Evolutionary conservation across 176 grass and related monocot species (phyloP).

Genomic region (Bolboschoenus planiculmis): DNA sequence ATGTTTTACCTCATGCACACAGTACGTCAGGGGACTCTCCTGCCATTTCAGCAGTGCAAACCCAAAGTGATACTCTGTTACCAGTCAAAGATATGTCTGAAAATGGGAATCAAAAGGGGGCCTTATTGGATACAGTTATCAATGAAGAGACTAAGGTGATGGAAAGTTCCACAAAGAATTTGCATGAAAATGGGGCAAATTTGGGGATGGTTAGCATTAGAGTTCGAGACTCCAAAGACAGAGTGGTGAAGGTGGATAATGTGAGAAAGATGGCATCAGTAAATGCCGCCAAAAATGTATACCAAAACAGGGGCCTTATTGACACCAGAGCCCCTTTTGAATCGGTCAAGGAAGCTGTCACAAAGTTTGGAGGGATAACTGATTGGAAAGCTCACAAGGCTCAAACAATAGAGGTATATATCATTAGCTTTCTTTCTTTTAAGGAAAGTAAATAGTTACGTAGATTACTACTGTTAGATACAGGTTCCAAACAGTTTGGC

Average conservation of each 20-base stretch:
- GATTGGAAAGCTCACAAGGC: slow-evolving; percentile 88
- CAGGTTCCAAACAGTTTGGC: background rate
- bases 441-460: background rate
- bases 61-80: background rate
- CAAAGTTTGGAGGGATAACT: slow-evolving; percentile 83
- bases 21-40: background rate
- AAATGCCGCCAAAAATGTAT: slow-evolving; percentile 27
- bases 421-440: background rate
- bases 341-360: slow-evolving; percentile 82
- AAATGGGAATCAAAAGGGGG: slow-evolving; percentile 13
- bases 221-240: slow-evolving; percentile 25
- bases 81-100: slow-evolving; percentile 10
- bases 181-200: slow-evolving; percentile 16
- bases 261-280: slow-evolving; percentile 32
- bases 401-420: slow-evolving; percentile 64
- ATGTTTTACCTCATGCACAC: background rate
- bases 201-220: slow-evolving; percentile 5
- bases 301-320: slow-evolving; percentile 44
- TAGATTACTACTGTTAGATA: slow-evolving; percentile 3
- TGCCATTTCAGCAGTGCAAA: background rate
- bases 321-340: slow-evolving; percentile 84
- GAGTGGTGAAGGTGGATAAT: slow-evolving; percentile 8
- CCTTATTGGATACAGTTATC: slow-evolving; percentile 2
- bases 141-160: slow-evolving; percentile 5
- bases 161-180: slow-evolving; percentile 15